Conservation (phyloP, 495 filamentous ascomycete genomes). For the Tuber aestivum region DNA sequence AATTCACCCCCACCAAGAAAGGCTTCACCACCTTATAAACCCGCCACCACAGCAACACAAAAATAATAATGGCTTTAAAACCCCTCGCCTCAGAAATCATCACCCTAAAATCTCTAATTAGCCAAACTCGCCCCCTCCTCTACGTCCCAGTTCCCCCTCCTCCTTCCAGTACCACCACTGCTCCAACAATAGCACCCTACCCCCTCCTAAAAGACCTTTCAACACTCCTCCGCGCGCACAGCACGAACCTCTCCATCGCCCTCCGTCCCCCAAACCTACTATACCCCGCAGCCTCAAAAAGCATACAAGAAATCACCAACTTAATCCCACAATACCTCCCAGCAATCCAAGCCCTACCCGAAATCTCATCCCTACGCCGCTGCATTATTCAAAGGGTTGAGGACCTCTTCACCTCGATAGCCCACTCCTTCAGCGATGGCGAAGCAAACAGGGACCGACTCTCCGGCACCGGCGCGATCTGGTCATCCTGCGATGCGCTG, state of each 20-base stretch:
- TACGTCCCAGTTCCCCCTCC: neutral
- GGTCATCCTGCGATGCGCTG: conserved; percentile 55
- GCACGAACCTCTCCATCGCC: conserved; percentile 40
- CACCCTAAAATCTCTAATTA: neutral
- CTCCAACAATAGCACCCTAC: neutral
- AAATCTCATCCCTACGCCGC: conserved; percentile 15
- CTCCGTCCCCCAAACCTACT: conserved; percentile 39
- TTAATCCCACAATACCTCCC: conserved; percentile 31
- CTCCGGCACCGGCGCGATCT: conserved; percentile 34
- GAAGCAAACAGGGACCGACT: conserved; percentile 29
- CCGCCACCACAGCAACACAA: neutral
- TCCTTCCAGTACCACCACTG: neutral
- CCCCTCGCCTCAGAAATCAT: neutral
- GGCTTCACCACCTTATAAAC: neutral
- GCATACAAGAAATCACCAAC: conserved; percentile 28
- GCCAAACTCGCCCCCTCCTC: neutral
- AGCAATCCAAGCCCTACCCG: conserved; percentile 18
- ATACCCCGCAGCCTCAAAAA: conserved; percentile 29
- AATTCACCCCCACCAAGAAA: neutral
- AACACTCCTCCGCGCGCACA: conserved; percentile 33
- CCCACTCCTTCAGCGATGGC: conserved; percentile 25
- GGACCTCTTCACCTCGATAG: conserved; percentile 29
- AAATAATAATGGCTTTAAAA: neutral
- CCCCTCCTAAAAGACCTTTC: conserved; percentile 5
- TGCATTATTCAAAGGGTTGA: conserved; percentile 21